Base-by-base conservation (phyloP, 2,329 filamentous ascomycete species). In the Epichloe glyceriae region DNA sequence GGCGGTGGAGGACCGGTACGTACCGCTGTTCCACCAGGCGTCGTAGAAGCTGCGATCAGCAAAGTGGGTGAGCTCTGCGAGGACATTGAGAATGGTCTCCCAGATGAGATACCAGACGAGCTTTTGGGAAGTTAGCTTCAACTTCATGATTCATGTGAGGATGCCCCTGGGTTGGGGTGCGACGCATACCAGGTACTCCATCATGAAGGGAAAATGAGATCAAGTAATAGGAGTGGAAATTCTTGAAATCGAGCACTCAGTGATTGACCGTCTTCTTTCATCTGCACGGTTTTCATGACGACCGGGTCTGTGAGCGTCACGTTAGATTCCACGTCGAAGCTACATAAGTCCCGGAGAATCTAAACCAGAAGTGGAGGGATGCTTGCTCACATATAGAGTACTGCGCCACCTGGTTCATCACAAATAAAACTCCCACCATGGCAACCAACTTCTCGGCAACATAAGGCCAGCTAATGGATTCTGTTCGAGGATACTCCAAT, bases 81-180 rank as follows among this genome's bases (percentile, higher is more conserved):
- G 71, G 14, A 87, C 77, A 63, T 90, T 90, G 53, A 89, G 71
- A 37, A 83, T 77, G 3, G 79, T 80, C 64, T 85, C 81, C 86
- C 86, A 91, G 56, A 90, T 89, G 30, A 91, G 75, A 63, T 89
- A 90, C 83, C 86, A 91, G 0, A 80, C 75, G 52, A 88, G 74
- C 19, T 42, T 44, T 15, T 5, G 35, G 38, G 17, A 5, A 22
- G 14, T 35, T 26, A 49, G 37, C 15, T 6, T 30, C 30, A 10
- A 11, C 30, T 30, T 11, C 3, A 30, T 30, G 10, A 30, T 30
- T 30, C 30, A 11, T 30, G 30, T 11, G 30, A 30, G 30, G 30
- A 30, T 11, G 10, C 30, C 30, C 30, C 30, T 30, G 8, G 30
- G 3, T 11, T 11, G 8, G 30, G 30, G 30, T 2, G 26, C 11